Base-by-base conservation (phyloP, 805 yeast genomes). In the Yarrowia sp. region DNA sequence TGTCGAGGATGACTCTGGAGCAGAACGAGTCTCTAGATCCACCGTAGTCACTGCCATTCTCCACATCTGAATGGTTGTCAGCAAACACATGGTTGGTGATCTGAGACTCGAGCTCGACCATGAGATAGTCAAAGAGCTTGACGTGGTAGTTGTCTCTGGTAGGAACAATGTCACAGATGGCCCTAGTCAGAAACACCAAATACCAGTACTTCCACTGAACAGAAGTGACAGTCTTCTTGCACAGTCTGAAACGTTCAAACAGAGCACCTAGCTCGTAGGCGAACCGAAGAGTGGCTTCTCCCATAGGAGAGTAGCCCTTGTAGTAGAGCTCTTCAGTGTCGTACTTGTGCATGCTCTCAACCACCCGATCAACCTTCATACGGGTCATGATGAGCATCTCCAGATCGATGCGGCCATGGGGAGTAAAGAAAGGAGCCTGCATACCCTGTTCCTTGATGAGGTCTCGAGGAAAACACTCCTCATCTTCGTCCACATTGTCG, bases 141-240 rank as follows among this genome's bases (percentile, higher is more conserved):
- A 63, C 14, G 12, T 63, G 45, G 32, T 63, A 63, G 14, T 40
- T 36, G 56, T 49, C 67, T 1, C 67, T 48, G 1, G 56, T 38
- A 9, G 67, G 67, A 15, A 49, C 56, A 22, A 63, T 36, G 22
- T 63, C 67, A 15, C 55, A 48, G n/a, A 63, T 8, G 10, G 38
- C 67, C 0, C 67, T 38, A 2, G 50, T 63, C 8, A 63, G 11
- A 12, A 63, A 63, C 4, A 48, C 38, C n/a, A 63, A 49, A 40
- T 48, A 63, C 67, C 67, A 63, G 48, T 63, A 63, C 56, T 63
- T 63, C 67, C 67, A 63, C 26, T 63, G 67, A 9, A 49, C 67
- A 3, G 67, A 19, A 2, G 46, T 63, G 38, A 63, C 45, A 7
- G 46, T 22, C 41, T 63, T 49, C 22, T 48, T 36, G 56, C 56